Evolutionary conservation across 352 stramenopile species (phyloP).

Genomic region (Globisporangium polare): DNA sequence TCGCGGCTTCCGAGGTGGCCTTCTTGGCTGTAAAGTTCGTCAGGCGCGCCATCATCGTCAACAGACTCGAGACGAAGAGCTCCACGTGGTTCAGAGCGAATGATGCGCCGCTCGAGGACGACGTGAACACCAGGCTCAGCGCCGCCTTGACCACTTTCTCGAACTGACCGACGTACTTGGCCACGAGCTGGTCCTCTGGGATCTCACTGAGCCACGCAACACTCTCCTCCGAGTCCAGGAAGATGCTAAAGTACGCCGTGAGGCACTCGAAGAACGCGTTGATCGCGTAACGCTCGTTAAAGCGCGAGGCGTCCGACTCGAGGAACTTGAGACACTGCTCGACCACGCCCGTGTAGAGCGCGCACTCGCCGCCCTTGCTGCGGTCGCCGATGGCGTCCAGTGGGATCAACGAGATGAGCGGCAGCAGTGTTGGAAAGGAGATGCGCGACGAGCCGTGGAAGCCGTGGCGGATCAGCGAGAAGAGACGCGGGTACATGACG

Average conservation of each 20-base stretch:
- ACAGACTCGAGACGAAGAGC: constrained; percentile 37
- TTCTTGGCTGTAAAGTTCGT: constrained; percentile 26
- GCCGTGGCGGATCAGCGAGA: constrained; percentile 70
- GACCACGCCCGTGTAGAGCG: constrained; percentile 56
- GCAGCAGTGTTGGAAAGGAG: constrained; percentile 68
- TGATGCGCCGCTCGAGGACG: constrained; percentile 4
- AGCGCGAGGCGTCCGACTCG: constrained; percentile 45
- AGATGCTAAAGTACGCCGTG: constrained; percentile 61
- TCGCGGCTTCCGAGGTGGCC: constrained; percentile 7
- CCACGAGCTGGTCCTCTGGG: constrained; percentile 15
- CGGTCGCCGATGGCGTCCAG: constrained; percentile 47
- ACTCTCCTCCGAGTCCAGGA: constrained; percentile 40
- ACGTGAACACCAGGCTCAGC: constrained; percentile 36
- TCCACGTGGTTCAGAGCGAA: constrained; percentile 33
- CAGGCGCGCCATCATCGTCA: constrained; percentile 40
- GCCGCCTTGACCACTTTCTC: constrained; percentile 52
- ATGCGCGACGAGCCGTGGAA: constrained; percentile 69
- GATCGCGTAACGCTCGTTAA: constrained; percentile 51
- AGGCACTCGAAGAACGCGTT: constrained; percentile 72
- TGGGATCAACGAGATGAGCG: constrained; percentile 71
- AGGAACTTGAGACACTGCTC: constrained; percentile 75
- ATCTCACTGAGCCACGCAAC: constrained; percentile 26
- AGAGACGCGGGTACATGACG: constrained; percentile 59
- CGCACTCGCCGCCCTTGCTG: constrained; percentile 28
- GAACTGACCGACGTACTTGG: constrained; percentile 61